Conservation (phyloP, 179 eudicot species). For the Gypsophila paniculata region DNA sequence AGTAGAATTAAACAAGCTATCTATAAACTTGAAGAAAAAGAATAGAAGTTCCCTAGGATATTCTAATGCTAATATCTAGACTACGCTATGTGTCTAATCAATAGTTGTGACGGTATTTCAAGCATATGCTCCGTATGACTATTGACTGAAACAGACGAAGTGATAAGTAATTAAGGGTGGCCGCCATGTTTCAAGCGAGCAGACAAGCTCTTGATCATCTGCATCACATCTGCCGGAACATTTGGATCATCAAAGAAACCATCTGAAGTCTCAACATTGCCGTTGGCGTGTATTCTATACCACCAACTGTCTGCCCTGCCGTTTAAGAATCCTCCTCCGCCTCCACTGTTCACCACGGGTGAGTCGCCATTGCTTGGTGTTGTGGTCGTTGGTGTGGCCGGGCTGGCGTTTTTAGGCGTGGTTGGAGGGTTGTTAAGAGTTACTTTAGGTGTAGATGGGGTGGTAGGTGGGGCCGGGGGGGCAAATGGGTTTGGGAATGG, state of each 20-base stretch:
- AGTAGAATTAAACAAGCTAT: neutral
- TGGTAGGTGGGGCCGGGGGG: constrained; percentile 8
- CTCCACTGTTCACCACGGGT: constrained; percentile 11
- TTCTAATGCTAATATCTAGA: too few relatives aligned
- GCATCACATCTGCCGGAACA: constrained; percentile 15
- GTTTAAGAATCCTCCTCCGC: constrained; percentile 9
- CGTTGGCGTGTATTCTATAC: constrained; percentile 22
- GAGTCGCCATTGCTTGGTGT: constrained; percentile 2
- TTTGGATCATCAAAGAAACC: constrained; percentile 18
- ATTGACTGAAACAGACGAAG: too few relatives aligned
- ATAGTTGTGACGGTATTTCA: too few relatives aligned
- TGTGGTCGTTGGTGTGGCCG: constrained; percentile 7
- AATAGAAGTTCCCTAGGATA: too few relatives aligned
- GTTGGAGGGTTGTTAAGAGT: neutral
- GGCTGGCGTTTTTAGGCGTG: neutral
- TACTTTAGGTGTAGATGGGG: constrained; percentile 7
- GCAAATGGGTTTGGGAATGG: constrained; percentile 15
- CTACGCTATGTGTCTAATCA: too few relatives aligned
- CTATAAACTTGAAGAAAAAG: too few relatives aligned
- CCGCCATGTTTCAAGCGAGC: constrained; percentile 12
- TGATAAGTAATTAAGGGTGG: neutral
- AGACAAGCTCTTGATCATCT: constrained; percentile 3
- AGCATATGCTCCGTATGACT: too few relatives aligned
- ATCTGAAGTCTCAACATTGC: constrained; percentile 12
- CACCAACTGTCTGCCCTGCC: constrained; percentile 22